Percentiles rank a stretch among this genome's conserved stretches.
phyloP scores from a whole-genome alignment of 2,329 filamentous ascomycete species.

The Davidsoniella australis region DNA sequence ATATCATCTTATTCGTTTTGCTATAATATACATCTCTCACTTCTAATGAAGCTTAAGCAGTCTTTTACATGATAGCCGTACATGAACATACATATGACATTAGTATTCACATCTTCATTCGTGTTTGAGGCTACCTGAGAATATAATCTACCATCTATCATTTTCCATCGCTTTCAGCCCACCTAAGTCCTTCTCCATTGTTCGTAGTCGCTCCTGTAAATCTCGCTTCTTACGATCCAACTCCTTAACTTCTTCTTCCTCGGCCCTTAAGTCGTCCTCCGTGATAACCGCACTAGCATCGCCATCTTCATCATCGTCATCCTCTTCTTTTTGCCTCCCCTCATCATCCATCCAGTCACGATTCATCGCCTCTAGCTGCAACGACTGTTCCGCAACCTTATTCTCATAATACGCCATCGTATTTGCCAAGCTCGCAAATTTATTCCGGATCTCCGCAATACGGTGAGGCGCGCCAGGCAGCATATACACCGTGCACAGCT shows the following conservation, averaged over 20 bases:
- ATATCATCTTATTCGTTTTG: too few relatives aligned
- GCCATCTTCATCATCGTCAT: conserved; percentile 21
- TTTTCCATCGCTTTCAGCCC: conserved; percentile 35
- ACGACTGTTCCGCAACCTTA: conserved; percentile 59
- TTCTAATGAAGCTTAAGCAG: too few relatives aligned
- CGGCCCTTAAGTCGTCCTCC: conserved; percentile 49
- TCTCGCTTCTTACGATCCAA: conserved; percentile 40
- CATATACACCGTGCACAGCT: conserved; percentile 74
- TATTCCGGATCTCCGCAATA: conserved; percentile 54
- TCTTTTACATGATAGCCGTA: too few relatives aligned
- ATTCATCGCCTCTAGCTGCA: conserved; percentile 58
- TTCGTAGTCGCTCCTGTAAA: conserved; percentile 32
- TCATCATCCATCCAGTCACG: conserved; percentile 40
- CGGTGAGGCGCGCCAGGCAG: conserved; percentile 62
- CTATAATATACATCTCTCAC: too few relatives aligned
- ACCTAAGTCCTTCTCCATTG: conserved; percentile 39
- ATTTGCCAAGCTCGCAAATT: conserved; percentile 51
- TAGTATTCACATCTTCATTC: too few relatives aligned
- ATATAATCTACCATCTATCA: background rate
- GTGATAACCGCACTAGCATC: conserved; percentile 33
- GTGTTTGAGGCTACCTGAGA: too few relatives aligned
- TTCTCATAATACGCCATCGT: conserved; percentile 70
- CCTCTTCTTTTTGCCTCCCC: conserved; percentile 33
- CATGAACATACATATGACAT: too few relatives aligned
- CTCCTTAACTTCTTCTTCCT: conserved; percentile 48